Base-by-base conservation (phyloP, 1,284 basidiomycete species). In the Blastosporella zonata region DNA sequence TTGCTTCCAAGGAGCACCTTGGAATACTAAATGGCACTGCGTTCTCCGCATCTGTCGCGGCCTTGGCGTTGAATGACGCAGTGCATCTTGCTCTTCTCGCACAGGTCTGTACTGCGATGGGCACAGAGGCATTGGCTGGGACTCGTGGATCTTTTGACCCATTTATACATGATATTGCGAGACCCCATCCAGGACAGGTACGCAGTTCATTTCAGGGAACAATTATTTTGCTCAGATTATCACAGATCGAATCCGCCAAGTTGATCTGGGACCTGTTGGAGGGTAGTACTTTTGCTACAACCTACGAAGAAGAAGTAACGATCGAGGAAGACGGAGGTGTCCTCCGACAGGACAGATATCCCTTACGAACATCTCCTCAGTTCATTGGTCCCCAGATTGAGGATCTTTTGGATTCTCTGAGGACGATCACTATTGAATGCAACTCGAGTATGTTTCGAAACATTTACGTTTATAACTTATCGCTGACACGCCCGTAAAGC, bases 371-470 rank as follows among this genome's bases (percentile, higher is more conserved):
- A 1, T 73, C 89, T 0, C 87, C 90, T 9, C 90, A 93, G 64
- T 94, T 90, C 74, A 70, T 94, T 40, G 92, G 92, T 3, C 92
- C 92, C 1, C 87, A 91, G 61, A 74, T 93, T 36, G 90, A 93
- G 64, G 90, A 92, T 57, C 75, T 94, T 44, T 71, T 90, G 7
- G 69, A 75, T 25, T 79, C 90, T 1, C 72, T 83, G 43, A 70
- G 76, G 8, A 77, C 82, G 2, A 70, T 94, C 17, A 81, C 82
- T 5, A 77, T 79, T 47, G 92, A 95, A 71, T 88, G 84, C 69
- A 95, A 91, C 71, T 91, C 85, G 43, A 95, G 90, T 86, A 64
- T 59, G 87, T 75, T 27, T 47, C 29, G 15, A 49, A 6, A 93
- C 92, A 18, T 29, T 21, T 65, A 80, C 88, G 12, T 73, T 92